Evolutionary conservation across 2,329 filamentous ascomycete genomes (phyloP).

Genomic region (Trichoderma sp.): DNA sequence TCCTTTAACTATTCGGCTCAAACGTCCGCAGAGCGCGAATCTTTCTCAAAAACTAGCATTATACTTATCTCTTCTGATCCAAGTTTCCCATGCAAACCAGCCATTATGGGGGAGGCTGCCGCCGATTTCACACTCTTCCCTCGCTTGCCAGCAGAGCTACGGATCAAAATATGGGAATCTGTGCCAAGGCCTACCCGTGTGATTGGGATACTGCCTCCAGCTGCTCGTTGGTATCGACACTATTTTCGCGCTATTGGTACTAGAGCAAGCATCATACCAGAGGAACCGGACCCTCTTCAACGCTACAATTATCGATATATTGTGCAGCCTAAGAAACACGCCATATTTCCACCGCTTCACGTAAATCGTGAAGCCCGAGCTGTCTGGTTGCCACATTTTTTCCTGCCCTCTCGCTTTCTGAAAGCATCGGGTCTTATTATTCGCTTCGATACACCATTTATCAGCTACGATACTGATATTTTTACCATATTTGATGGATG

Average conservation of each 20-base stretch:
- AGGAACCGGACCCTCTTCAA: not conserved
- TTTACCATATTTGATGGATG: slow-evolving; percentile 2
- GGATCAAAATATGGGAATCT: slow-evolving; percentile 6
- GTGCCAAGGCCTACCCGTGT: slow-evolving; percentile 6
- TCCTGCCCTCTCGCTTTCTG: not conserved
- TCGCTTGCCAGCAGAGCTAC: not conserved
- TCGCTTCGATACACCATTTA: slow-evolving; percentile 6
- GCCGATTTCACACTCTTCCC: not conserved
- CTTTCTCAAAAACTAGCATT: not conserved
- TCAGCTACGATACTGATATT: slow-evolving; percentile 7
- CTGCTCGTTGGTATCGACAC: slow-evolving; percentile 6
- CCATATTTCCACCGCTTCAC: slow-evolving; percentile 6
- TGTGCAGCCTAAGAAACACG: slow-evolving; percentile 3
- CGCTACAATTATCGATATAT: slow-evolving; percentile 4
- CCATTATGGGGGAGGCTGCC: not conserved
- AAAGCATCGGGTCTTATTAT: not conserved
- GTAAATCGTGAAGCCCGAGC: not conserved
- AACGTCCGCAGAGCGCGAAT: not conserved
- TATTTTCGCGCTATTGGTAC: not conserved
- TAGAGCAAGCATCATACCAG: not conserved
- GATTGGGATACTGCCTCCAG: not conserved
- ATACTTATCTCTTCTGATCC: not conserved
- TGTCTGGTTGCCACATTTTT: not conserved
- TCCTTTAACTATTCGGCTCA: no score
- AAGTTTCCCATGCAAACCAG: not conserved